Evolutionary conservation across 2,329 filamentous ascomycete species (phyloP), one percentile per base, ranked within the genome.

Genomic region (Claviceps lovelessii): DNA sequence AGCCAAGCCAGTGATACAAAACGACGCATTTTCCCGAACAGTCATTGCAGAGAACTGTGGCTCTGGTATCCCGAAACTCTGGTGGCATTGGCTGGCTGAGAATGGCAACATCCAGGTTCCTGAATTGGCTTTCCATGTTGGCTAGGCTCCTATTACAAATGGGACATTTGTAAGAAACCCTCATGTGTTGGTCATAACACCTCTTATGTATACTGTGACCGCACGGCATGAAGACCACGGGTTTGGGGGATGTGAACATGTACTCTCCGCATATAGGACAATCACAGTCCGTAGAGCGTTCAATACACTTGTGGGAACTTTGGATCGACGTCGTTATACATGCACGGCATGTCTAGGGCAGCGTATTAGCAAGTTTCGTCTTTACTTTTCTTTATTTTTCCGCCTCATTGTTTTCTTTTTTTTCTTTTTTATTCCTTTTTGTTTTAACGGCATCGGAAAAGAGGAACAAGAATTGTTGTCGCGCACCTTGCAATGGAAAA

Each of bases 201-300:
- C 81, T 81, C 63, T 86, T 84, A 70, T 98, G 93, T 66, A 98
- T 94, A 64, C 91, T 94, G 67, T 98, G 93, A 2, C 93, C 93
- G 67, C 93, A 98, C 44, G 83, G 81, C 86, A 98, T 93, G 64
- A 95, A 94, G 28, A 95, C 89, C 8, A 97, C 90, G 0, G 87
- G 84, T 54, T 84, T 83, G 3, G 88, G 86, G 9, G 91, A 95
- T 2, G 87, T 94, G 68, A 97, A 97, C 76, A 98, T 87, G 67
- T 95, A 95, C 57, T 96, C 90, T 59, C 90, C 86, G 68, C 93
- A 98, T 55, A 98, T 95, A 5, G 93, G 93, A 67, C 93, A 98
- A 66, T 97, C 86, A 65, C 90, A 95, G 66, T 98, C 90, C 37
- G 89, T 95, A 9, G 90, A 90, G 51, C 89, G 81, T 69, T 97